Evolutionary conservation across 139 green algal genomes (phyloP), one percentile per base, ranked within the genome.

Genomic region (Microglena sp.): DNA sequence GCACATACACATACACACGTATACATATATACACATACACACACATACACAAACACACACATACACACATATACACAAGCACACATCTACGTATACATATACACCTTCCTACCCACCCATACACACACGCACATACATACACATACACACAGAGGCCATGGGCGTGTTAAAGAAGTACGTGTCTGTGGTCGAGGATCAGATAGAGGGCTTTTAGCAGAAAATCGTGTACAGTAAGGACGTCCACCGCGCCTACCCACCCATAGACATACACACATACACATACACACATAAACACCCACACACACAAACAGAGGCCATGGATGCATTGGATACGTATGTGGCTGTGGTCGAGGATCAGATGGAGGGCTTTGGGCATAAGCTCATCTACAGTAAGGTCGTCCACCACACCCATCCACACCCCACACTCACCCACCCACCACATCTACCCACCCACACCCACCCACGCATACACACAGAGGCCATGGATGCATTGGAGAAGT

Each of bases 401-500:
- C n/a, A n/a, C n/a, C n/a, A n/a, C n/a, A n/a, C n/a, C n/a, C n/a
- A n/a, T n/a, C n/a, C n/a, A n/a, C n/a, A n/a, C n/a, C n/a, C n/a
- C 40, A 11, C 40, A 18, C 40, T 50, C 40, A 50, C 18, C 11
- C 40, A 50, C 40, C 40, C 40, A 11, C 40, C 40, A 18, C 11
- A 11, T 50, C 40, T 11, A 11, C 11, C 40, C 11, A 50, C 40
- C 40, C 40, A 50, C 40, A 11, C 40, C 18, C 18, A 50, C 11
- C 18, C 40, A n/a, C 11, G 72, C 79, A 31, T 71, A 73, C 62
- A 83, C 64, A 78, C 85, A 8, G 85, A 91, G 56, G 81, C 76
- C 0, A 80, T 91, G 67, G 81, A 88, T 53, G 79, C 70, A 30
- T 67, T 90, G 54, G 73, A 84, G 46, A 79, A 78, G 69, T 86